These are phyloP conservation scores for Suillus brevipes DNA, from an alignment of 768 basidiomycete species.

Conservation along the genomic window DNA sequence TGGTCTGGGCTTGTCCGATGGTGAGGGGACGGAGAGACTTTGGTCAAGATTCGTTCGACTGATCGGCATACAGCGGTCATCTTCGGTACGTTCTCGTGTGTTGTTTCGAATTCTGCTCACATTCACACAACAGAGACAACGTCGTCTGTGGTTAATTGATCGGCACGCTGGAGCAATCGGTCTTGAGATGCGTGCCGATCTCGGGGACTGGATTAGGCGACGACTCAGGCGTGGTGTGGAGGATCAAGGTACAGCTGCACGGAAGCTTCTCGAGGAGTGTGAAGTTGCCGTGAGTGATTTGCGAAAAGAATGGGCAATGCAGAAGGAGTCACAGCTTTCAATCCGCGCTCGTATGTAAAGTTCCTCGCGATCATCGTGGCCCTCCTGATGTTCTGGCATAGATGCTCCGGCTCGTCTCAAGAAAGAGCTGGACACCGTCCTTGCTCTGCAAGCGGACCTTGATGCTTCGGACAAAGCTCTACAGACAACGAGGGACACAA, in stretches of 20 bases:
- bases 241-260: conserved; percentile 8
- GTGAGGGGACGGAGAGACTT: too few relatives aligned
- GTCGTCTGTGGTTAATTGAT: too few relatives aligned
- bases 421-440: conserved; percentile 32
- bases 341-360: conserved; percentile 5
- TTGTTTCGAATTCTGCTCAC: too few relatives aligned
- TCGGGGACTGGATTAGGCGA: conserved; percentile 35
- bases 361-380: neutral
- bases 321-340: conserved; percentile 10
- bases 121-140: too few relatives aligned
- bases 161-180: conserved; percentile 8
- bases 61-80: too few relatives aligned
- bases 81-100: too few relatives aligned
- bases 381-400: neutral
- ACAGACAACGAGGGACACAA: conserved; percentile 5
- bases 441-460: conserved; percentile 31
- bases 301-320: conserved; percentile 2
- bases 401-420: conserved; percentile 33
- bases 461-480: conserved; percentile 27
- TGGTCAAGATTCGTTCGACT: too few relatives aligned
- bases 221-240: conserved; percentile 19
- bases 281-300: neutral
- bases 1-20: too few relatives aligned
- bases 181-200: conserved; percentile 28
- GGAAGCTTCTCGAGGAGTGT: conserved; percentile 1